Conservation (phyloP, 495 filamentous ascomycete species). For the Penicillium pancosmium region DNA sequence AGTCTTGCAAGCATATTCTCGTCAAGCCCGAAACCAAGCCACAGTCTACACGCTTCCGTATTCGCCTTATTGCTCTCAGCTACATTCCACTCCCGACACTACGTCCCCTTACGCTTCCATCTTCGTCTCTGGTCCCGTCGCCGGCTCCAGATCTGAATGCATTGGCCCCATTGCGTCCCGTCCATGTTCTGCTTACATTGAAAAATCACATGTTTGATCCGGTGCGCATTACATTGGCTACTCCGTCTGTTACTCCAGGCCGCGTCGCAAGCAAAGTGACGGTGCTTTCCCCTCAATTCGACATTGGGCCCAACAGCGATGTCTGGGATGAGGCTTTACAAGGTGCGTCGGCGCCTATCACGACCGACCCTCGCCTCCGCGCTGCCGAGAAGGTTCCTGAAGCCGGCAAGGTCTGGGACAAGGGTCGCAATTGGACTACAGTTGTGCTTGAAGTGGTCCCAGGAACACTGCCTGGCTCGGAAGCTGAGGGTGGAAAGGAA, state of each 20-base stretch:
- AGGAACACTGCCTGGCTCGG: slow-evolving; percentile 47
- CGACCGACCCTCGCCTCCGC: slow-evolving; percentile 38
- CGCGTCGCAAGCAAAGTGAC: slow-evolving; percentile 78
- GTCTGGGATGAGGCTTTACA: slow-evolving; percentile 91
- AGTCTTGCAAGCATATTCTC: slow-evolving; percentile 90
- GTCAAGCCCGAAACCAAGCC: slow-evolving; percentile 93
- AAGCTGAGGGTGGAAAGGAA: slow-evolving; percentile 27
- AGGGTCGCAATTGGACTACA: slow-evolving; percentile 91
- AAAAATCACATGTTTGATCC: slow-evolving; percentile 93
- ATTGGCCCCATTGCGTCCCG: slow-evolving; percentile 67
- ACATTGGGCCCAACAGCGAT: slow-evolving; percentile 92
- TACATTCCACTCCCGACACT: slow-evolving; percentile 82
- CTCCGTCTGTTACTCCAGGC: slow-evolving; percentile 79
- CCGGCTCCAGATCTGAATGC: slow-evolving; percentile 45
- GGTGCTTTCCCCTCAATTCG: slow-evolving; percentile 91
- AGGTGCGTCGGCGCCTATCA: slow-evolving; percentile 40
- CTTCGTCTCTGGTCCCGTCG: slow-evolving; percentile 28
- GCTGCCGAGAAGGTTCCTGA: slow-evolving; percentile 67
- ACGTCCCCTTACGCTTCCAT: slow-evolving; percentile 58
- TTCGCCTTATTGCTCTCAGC: slow-evolving; percentile 83
- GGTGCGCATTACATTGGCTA: slow-evolving; percentile 83
- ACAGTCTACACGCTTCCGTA: slow-evolving; percentile 80
- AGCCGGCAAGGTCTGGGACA: slow-evolving; percentile 93
- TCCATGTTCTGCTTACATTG: slow-evolving; percentile 84
- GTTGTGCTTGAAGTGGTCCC: slow-evolving; percentile 91